A percentile compares a stretch with the other conserved stretches of the same genome.
Evolutionary conservation across 306 rosid species (phyloP).

Genomic region (Bauhinia variegata): DNA sequence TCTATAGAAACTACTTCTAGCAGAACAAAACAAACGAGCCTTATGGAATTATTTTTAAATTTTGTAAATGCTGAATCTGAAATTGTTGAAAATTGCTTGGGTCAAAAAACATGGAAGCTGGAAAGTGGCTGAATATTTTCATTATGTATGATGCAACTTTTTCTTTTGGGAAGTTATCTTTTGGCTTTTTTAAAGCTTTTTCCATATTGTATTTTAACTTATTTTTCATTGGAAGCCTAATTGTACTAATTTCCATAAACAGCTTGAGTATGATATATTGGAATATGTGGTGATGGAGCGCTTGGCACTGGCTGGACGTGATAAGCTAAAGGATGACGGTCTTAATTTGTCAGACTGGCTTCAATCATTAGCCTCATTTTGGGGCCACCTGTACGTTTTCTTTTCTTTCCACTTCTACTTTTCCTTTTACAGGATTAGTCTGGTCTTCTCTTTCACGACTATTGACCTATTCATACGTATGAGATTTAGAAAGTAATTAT

Average conservation of each 20-base stretch:
- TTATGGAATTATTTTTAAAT: too few species aligned
- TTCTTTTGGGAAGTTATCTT: conserved; percentile 2
- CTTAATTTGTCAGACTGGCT: conserved; percentile 99
- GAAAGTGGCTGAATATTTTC: background rate
- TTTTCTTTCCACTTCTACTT: conserved; percentile 26
- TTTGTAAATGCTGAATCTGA: conserved; percentile 9
- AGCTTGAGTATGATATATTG: conserved; percentile 97
- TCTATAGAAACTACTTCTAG: too few species aligned
- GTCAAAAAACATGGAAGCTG: too few species aligned
- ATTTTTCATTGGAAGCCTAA: background rate
- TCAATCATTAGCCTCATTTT: conserved; percentile 96
- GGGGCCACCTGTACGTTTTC: conserved; percentile 97
- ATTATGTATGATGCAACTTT: background rate
- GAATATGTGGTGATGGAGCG: conserved; percentile 99
- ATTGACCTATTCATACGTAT: conserved; percentile 22
- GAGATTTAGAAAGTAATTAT: conserved; percentile 25
- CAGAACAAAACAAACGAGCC: too few species aligned
- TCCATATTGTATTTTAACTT: background rate
- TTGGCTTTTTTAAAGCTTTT: conserved; percentile 22
- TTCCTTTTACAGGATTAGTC: conserved; percentile 15
- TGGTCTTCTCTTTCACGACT: conserved; percentile 26
- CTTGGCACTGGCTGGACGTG: conserved; percentile 91
- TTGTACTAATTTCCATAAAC: conserved; percentile 39
- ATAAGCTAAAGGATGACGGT: conserved; percentile 95
- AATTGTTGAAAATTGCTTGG: background rate